A percentile compares a stretch with the other conserved stretches of the same genome.
These are phyloP conservation scores for Exophiala oligosperma DNA, from an alignment of 2,329 filamentous ascomycete genomes.

Conservation along the genomic window DNA sequence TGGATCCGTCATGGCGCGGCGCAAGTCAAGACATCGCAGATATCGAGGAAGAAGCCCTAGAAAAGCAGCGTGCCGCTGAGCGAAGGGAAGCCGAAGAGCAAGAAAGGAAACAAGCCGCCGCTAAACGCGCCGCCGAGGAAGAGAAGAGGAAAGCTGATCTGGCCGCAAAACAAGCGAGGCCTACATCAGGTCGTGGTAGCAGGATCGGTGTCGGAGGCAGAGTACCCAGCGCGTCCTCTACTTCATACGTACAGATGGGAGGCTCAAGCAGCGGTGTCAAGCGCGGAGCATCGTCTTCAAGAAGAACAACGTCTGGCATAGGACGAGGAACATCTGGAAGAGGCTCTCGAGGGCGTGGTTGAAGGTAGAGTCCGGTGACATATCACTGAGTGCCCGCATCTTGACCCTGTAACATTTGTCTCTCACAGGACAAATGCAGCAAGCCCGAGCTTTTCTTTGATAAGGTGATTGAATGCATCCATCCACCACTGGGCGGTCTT, in stretches of 20 bases:
- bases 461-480: background rate
- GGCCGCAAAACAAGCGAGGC: constrained; percentile 34
- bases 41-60: constrained; percentile 74
- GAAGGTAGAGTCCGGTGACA: background rate
- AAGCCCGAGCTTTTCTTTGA: background rate
- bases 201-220: constrained; percentile 37
- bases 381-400: background rate
- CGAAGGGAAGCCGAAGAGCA: constrained; percentile 76
- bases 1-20: constrained; percentile 87
- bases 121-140: constrained; percentile 52
- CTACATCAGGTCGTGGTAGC: constrained; percentile 33
- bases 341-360: constrained; percentile 18
- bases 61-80: constrained; percentile 75
- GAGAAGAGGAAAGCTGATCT: constrained; percentile 40
- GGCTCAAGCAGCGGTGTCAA: constrained; percentile 15
- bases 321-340: constrained; percentile 15
- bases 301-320: constrained; percentile 22
- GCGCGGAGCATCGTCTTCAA: constrained; percentile 15
- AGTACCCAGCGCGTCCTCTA: constrained; percentile 23
- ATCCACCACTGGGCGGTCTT: background rate
- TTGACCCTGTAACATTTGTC: background rate
- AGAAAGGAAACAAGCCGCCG: constrained; percentile 69
- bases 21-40: constrained; percentile 83
- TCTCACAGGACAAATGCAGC: background rate
- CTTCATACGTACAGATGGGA: constrained; percentile 24